Conservation (phyloP, 345 rosid species). For the Capsella bursapastoris region DNA sequence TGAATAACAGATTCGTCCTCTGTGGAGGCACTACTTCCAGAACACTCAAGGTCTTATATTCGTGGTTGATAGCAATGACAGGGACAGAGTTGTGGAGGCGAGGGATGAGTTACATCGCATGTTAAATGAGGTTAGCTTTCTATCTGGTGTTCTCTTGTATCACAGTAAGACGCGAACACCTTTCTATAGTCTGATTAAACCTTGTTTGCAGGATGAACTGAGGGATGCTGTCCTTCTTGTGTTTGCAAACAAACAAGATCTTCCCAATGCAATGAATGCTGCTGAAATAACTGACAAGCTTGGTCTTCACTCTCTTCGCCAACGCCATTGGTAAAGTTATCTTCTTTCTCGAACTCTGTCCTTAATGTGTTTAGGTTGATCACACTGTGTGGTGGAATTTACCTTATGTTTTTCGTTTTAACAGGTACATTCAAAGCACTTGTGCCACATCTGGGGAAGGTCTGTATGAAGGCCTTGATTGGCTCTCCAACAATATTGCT, state of each 20-base stretch:
- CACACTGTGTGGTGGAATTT: background rate
- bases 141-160: slow-evolving; percentile 7
- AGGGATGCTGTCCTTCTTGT: slow-evolving; percentile 90
- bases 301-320: slow-evolving; percentile 91
- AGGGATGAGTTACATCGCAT: slow-evolving; percentile 78
- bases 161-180: slow-evolving; percentile 9
- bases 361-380: slow-evolving; percentile 9
- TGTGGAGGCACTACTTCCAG: slow-evolving; percentile 88
- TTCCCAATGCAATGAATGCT: slow-evolving; percentile 96
- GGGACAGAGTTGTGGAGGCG: slow-evolving; percentile 78
- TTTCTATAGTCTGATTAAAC: slow-evolving; percentile 1
- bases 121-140: slow-evolving; percentile 64
- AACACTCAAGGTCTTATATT: slow-evolving; percentile 82
- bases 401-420: background rate
- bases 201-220: slow-evolving; percentile 65
- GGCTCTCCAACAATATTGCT: slow-evolving; percentile 85
- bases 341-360: background rate
- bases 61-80: slow-evolving; percentile 79
- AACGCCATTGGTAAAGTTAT: slow-evolving; percentile 78
- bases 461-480: slow-evolving; percentile 81
- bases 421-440: slow-evolving; percentile 86
- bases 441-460: slow-evolving; percentile 90
- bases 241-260: slow-evolving; percentile 93
- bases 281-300: slow-evolving; percentile 96
- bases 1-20: slow-evolving; percentile 64